Conservation (phyloP, 2,329 filamentous ascomycete genomes). For the Penicillium sp. region DNA sequence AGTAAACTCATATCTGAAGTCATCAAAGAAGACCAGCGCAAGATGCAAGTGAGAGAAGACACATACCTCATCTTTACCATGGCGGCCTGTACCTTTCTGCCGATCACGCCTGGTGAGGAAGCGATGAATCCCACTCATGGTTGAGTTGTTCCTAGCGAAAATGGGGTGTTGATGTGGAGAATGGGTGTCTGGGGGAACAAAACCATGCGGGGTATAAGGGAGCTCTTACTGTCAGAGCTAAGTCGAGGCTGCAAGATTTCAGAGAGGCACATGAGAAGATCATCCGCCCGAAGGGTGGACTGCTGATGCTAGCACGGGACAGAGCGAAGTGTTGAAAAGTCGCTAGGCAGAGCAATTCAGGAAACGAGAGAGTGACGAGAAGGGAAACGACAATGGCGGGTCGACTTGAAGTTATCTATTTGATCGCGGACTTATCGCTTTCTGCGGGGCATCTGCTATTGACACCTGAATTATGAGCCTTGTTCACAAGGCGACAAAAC, state of each 20-base stretch:
- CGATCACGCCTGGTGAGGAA: conserved; percentile 48
- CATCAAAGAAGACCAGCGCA: background rate
- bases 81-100: conserved; percentile 34
- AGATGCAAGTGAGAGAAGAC: background rate
- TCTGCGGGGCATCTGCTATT: conserved; percentile 22
- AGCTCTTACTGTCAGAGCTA: conserved; percentile 22
- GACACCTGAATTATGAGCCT: background rate
- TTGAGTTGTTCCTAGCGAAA: conserved; percentile 8
- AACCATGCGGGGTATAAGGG: conserved; percentile 31
- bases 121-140: conserved; percentile 48
- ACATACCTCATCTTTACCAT: conserved; percentile 41
- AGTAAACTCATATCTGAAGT: conserved; percentile 6
- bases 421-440: conserved; percentile 13
- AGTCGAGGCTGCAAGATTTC: conserved; percentile 36
- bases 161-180: conserved; percentile 9
- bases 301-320: conserved; percentile 26
- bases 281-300: conserved; percentile 21
- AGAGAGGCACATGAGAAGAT: conserved; percentile 29
- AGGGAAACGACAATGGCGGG: conserved; percentile 19
- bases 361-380: conserved; percentile 6
- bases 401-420: conserved; percentile 21
- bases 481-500: background rate
- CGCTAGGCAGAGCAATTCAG: background rate
- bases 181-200: conserved; percentile 11
- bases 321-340: background rate